Conservation (phyloP, 257 asterid species). For the Scutellaria barbata region DNA sequence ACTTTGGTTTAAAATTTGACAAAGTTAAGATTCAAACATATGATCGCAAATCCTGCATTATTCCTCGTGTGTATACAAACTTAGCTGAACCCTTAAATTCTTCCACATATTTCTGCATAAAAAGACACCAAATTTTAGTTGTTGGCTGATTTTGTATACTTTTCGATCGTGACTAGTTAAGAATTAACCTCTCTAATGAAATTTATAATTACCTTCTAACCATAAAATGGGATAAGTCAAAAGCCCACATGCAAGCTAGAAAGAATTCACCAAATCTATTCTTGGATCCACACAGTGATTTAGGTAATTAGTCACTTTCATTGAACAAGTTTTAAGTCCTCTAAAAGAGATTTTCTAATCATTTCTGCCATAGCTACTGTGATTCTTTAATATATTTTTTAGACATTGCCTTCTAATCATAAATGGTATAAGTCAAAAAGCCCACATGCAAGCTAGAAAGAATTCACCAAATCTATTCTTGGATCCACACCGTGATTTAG, state of each 20-base stretch:
- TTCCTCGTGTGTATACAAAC: slow-evolving; percentile 1
- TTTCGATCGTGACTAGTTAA: slow-evolving; percentile 10
- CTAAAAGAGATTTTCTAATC: slow-evolving; percentile 28
- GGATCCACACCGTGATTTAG: slow-evolving; percentile 66
- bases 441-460: slow-evolving; percentile 37
- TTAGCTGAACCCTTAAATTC: neutral
- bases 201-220: slow-evolving; percentile 1
- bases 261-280: neutral
- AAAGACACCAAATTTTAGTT: neutral
- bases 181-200: neutral
- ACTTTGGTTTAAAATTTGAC: neutral
- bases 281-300: slow-evolving; percentile 61
- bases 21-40: slow-evolving; percentile 27
- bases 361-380: slow-evolving; percentile 28
- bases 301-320: slow-evolving; percentile 59
- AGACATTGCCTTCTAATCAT: neutral
- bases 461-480: neutral
- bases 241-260: slow-evolving; percentile 39
- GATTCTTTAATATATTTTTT: neutral
- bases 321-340: slow-evolving; percentile 22
- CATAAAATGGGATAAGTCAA: slow-evolving; percentile 36
- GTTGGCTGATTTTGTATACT: slow-evolving; percentile 23
- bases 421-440: slow-evolving; percentile 39
- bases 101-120: neutral
- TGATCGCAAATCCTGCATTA: slow-evolving; percentile 18